A percentile compares a stretch with the other conserved stretches of the same genome.
phyloP scores from a whole-genome alignment of 139 green algal genomes.

The Chlamydomonas asymmetrica region DNA sequence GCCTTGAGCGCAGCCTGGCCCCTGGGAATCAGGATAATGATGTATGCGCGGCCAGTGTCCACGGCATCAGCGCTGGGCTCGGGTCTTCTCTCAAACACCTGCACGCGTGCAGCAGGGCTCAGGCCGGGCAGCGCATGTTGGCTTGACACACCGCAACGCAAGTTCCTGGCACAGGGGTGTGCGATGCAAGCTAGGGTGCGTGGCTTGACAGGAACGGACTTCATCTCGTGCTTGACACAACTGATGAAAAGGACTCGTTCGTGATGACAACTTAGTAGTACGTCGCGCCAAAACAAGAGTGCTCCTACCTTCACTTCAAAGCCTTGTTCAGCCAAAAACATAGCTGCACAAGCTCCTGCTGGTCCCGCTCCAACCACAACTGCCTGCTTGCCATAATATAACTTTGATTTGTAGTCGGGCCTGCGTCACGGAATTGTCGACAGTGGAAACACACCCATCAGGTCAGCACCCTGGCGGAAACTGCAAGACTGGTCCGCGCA shows the following conservation, averaged over 20 bases:
- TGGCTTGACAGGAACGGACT: not conserved
- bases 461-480: no score
- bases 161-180: no score
- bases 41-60: constrained; percentile 55
- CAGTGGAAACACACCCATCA: no score
- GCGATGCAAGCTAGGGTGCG: no score
- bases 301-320: constrained; percentile 51
- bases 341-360: constrained; percentile 48
- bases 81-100: constrained; percentile 58
- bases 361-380: constrained; percentile 43
- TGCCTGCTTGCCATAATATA: no score
- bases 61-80: constrained; percentile 50
- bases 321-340: constrained; percentile 52
- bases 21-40: constrained; percentile 60
- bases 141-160: no score
- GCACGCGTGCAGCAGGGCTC: not conserved
- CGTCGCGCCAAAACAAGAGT: not conserved
- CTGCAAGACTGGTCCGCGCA: no score
- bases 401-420: no score
- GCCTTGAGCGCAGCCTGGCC: constrained; percentile 50
- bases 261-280: not conserved
- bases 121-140: not conserved
- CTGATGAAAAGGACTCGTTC: not conserved
- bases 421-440: no score
- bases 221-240: not conserved